Base-by-base conservation (phyloP, 2,329 filamentous ascomycete species). In the Drechslerella dactyloides region DNA sequence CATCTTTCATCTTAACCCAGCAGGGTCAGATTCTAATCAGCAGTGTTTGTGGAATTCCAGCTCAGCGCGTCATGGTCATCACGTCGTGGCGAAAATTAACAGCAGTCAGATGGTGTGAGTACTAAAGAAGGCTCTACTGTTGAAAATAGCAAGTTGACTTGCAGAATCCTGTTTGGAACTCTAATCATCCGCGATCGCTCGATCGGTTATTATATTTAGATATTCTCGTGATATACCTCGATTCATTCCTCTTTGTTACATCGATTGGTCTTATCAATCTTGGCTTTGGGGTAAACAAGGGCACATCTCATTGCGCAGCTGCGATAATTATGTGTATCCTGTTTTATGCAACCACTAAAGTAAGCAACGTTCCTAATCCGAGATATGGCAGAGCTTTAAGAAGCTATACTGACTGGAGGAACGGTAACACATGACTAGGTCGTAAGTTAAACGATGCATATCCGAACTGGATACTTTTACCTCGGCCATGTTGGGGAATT, bases 291-390 rank as follows among this genome's bases (percentile, higher is more conserved):
- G 80, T 87, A 48, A 84, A 86, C 69, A 80, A 79, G 13, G 83
- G 81, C 19, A 74, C 79, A 1, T 74, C 77, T 0, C 79, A 84
- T 3, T 88, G 86, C 76, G 81, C 84, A 42, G 81, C 82, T 2
- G 84, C 85, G 2, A 85, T 87, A 33, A 73, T 87, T 2, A 78
- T 87, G 0, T 88, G 86, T 76, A 80, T 88, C 0, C 77, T 82
- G 1, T 87, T 83, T 73, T 88, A 88, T 75, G 81, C 87, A 61
- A 84, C 84, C 1, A 86, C 85, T 1, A 88, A 88, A 79, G 83
- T 87, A 46, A 69, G 77, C 75, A 10, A 1, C n/a, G 24, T 62
- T 19, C 65, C 63, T 55, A 50, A 60, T 19, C 13, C 35, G 51
- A 44, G 10, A 51, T 3, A 35, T 10, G 6, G 1, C 40, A n/a